Conservation (phyloP, 177 flowering plant genomes). For the Vitis hybrid region DNA sequence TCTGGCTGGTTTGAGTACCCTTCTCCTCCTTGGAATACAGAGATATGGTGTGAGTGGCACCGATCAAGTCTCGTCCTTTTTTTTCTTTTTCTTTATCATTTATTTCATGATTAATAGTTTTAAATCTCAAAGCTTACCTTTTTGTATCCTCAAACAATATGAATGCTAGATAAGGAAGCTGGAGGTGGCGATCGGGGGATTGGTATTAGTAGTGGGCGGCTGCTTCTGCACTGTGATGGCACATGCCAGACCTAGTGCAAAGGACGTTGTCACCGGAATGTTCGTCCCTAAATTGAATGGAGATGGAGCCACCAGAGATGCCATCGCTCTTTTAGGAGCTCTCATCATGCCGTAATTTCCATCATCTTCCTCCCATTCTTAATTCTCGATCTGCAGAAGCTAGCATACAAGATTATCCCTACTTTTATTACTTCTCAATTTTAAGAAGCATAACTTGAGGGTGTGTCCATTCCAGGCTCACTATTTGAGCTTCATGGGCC, state of each 20-base stretch:
- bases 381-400: neutral
- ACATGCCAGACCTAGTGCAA: conserved; percentile 15
- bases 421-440: no score
- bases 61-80: neutral
- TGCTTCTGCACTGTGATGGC: conserved; percentile 24
- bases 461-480: no score
- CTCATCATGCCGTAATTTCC: conserved; percentile 22
- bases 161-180: conserved; percentile 25
- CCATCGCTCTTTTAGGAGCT: conserved; percentile 33
- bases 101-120: neutral
- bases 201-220: conserved; percentile 21
- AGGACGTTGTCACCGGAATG: conserved; percentile 6
- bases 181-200: conserved; percentile 17
- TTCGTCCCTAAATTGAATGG: no score
- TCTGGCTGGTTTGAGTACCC: conserved; percentile 7
- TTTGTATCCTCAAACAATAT: neutral
- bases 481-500: no score
- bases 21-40: conserved; percentile 20
- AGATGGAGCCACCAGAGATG: conserved; percentile 20
- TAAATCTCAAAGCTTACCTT: neutral
- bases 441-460: no score
- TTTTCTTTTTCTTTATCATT: neutral
- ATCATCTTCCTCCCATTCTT: neutral
- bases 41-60: conserved; percentile 18
- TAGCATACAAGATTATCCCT: no score